These are phyloP conservation scores for Capsicum pubescens DNA, from an alignment of 257 asterid genomes.

Conservation along the genomic window DNA sequence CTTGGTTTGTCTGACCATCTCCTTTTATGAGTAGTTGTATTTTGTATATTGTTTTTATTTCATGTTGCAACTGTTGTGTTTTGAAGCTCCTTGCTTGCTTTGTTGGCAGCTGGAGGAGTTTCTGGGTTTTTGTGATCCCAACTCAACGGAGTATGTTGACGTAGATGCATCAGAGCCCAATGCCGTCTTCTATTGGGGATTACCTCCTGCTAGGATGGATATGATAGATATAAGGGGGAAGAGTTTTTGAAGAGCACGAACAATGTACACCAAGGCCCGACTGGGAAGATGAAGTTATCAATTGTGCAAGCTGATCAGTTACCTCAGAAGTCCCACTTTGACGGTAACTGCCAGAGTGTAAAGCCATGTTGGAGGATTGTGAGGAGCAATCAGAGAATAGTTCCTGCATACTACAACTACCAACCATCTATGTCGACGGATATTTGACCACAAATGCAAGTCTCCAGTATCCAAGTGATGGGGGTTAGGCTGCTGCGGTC, in stretches of 20 bases:
- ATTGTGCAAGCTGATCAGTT: slow-evolving; percentile 47
- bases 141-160: slow-evolving; percentile 52
- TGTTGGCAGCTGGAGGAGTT: slow-evolving; percentile 57
- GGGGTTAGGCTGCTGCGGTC: not conserved
- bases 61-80: not conserved
- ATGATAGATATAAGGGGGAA: slow-evolving; percentile 37
- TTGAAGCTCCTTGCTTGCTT: not conserved
- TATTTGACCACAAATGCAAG: not conserved
- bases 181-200: slow-evolving; percentile 57
- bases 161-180: slow-evolving; percentile 41
- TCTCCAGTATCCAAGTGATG: slow-evolving; percentile 1
- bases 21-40: not conserved
- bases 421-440: not conserved
- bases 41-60: not conserved
- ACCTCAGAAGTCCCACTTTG: slow-evolving; percentile 32
- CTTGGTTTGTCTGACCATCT: not conserved
- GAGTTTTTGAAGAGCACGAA: slow-evolving; percentile 42
- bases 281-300: slow-evolving; percentile 44
- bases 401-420: slow-evolving; percentile 33
- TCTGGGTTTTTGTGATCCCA: slow-evolving; percentile 59
- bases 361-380: slow-evolving; percentile 16
- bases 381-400: slow-evolving; percentile 30
- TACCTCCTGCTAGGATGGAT: slow-evolving; percentile 40
- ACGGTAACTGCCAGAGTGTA: not conserved
- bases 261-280: slow-evolving; percentile 42